phyloP scores from a whole-genome alignment of 2,329 filamentous ascomycete genomes.

The Microsporum ferrugineum region DNA sequence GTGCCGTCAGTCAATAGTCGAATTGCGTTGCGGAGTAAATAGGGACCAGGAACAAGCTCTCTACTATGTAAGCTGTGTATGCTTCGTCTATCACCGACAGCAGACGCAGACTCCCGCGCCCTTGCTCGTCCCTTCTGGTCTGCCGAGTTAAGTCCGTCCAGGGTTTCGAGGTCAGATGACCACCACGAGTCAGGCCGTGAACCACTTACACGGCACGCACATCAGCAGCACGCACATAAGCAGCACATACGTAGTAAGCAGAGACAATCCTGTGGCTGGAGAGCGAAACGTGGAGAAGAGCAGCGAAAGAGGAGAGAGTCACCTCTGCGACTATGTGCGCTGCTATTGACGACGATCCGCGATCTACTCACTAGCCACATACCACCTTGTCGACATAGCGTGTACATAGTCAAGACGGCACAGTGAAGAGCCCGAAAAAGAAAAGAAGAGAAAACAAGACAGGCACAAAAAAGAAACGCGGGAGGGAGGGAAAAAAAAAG shows the following conservation, averaged over 20 bases:
- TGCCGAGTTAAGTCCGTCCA: background rate
- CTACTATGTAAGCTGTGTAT: no score
- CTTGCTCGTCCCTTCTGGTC: background rate
- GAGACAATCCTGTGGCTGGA: background rate
- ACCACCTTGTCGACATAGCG: no score
- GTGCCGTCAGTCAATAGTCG: no score
- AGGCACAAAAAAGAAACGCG: background rate
- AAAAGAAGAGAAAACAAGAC: background rate
- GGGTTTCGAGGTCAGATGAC: background rate
- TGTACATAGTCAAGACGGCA: background rate
- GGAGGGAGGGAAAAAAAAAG: background rate
- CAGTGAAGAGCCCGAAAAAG: background rate
- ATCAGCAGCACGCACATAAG: background rate
- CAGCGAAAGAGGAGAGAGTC: no score
- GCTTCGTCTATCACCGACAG: no score
- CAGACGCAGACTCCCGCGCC: no score
- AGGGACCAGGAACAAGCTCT: no score
- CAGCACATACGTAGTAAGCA: background rate
- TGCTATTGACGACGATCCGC: background rate
- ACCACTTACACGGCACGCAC: background rate
- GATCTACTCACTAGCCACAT: slow-evolving; percentile 3
- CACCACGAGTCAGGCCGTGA: background rate
- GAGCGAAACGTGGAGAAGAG: background rate
- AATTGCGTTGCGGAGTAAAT: no score
- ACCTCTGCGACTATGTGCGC: background rate